Evolutionary conservation across 106 monocot genomes (phyloP).

Genomic region (Phalaenopsis equestris): DNA sequence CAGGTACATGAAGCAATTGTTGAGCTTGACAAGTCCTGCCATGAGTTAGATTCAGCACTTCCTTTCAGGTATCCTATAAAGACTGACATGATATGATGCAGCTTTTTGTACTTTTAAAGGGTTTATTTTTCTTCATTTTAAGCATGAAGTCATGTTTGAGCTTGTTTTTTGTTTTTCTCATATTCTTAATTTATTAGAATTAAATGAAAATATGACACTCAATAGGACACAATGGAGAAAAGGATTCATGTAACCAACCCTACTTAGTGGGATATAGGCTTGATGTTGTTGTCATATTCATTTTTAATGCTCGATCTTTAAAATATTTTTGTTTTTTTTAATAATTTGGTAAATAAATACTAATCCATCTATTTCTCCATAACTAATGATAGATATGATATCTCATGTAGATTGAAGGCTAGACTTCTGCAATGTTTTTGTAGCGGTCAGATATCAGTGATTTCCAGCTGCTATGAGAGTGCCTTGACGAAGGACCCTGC

Average conservation of each 20-base stretch:
- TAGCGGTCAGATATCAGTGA: conserved; percentile 17
- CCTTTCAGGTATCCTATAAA: conserved; percentile 57
- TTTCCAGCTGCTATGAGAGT: conserved; percentile 51
- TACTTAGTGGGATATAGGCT: too few relatives aligned
- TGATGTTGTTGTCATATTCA: too few relatives aligned
- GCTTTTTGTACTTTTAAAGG: conserved; percentile 4
- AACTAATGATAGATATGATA: background rate
- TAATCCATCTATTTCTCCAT: background rate
- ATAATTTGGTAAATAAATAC: background rate
- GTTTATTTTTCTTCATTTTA: background rate
- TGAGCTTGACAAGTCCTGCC: conserved; percentile 48
- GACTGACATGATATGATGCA: background rate
- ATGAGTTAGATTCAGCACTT: conserved; percentile 22
- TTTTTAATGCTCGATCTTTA: background rate
- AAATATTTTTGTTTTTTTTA: background rate
- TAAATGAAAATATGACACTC: too few relatives aligned
- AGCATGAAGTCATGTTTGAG: background rate
- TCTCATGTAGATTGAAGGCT: conserved; percentile 40
- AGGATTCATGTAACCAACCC: too few relatives aligned
- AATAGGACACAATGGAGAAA: too few relatives aligned
- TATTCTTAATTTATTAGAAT: background rate
- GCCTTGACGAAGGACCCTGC: conserved; percentile 52
- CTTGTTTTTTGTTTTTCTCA: background rate
- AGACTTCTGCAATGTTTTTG: conserved; percentile 56
- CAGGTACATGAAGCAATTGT: conserved; percentile 51